Evolutionary conservation across 2,329 filamentous ascomycete genomes (phyloP).

Genomic region (Penicillium concentricum): DNA sequence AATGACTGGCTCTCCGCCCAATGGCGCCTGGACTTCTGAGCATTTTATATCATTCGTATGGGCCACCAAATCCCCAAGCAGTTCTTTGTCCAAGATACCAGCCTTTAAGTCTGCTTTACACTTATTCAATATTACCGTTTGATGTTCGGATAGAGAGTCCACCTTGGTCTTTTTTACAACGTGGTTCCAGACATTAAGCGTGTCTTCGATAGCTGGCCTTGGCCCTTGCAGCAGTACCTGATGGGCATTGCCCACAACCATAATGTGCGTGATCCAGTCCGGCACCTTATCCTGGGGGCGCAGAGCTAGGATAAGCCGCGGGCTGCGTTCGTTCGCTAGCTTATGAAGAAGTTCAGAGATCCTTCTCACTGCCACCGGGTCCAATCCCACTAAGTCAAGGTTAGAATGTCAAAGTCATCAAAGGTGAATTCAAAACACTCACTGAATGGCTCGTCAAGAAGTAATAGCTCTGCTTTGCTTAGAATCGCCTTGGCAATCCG

Average conservation of each 20-base stretch:
- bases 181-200: conserved; percentile 31
- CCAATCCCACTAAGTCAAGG: conserved; percentile 68
- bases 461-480: conserved; percentile 71
- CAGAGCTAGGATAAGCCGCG: conserved; percentile 73
- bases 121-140: conserved; percentile 10
- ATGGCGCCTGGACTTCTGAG: neutral
- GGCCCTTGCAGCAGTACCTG: conserved; percentile 65
- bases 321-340: conserved; percentile 65
- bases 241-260: conserved; percentile 68
- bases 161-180: conserved; percentile 4
- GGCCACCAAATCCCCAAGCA: conserved; percentile 24
- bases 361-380: conserved; percentile 73
- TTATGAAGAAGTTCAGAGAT: conserved; percentile 69
- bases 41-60: neutral
- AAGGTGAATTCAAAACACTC: conserved; percentile 22
- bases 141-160: conserved; percentile 2
- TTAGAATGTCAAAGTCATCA: conserved; percentile 14
- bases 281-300: conserved; percentile 85
- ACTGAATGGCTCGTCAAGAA: conserved; percentile 91
- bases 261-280: conserved; percentile 83
- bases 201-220: conserved; percentile 59
- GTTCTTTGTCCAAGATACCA: conserved; percentile 25
- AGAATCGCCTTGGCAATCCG: conserved; percentile 85
- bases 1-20: conserved; percentile 67
- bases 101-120: conserved; percentile 17